phyloP scores from a whole-genome alignment of 306 rosid genomes.

The Sophora flavescens region DNA sequence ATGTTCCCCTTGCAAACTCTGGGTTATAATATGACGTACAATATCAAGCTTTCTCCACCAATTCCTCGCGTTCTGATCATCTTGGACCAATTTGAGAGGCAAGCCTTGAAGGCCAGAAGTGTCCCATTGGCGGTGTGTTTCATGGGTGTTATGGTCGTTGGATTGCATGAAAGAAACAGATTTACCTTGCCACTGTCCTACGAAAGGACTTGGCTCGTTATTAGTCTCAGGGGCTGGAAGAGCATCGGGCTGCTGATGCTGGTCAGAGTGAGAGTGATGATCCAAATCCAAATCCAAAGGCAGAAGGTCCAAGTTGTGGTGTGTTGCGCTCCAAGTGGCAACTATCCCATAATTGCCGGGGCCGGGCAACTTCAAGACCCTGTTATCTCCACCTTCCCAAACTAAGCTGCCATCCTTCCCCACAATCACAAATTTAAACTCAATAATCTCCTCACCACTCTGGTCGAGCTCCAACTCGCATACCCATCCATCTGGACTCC shows the following conservation, averaged over 20 bases:
- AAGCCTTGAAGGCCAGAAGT: conserved; percentile 78
- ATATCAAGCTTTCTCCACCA: conserved; percentile 98
- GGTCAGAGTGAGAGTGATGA: background rate
- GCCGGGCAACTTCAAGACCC: conserved; percentile 66
- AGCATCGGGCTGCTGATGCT: too few species aligned
- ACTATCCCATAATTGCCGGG: conserved; percentile 63
- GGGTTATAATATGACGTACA: conserved; percentile 70
- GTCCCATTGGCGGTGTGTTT: conserved; percentile 72
- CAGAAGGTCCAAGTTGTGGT: conserved; percentile 57
- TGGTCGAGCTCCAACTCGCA: conserved; percentile 61
- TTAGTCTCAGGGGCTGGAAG: too few species aligned
- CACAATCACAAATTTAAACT: conserved; percentile 72
- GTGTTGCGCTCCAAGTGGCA: conserved; percentile 72
- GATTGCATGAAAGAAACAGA: conserved; percentile 74
- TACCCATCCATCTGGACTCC: conserved; percentile 90
- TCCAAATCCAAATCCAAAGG: conserved; percentile 46
- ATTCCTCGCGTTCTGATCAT: conserved; percentile 84
- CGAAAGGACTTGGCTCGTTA: conserved; percentile 72
- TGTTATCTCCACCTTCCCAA: conserved; percentile 86
- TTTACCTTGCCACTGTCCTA: conserved; percentile 93
- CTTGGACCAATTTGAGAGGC: conserved; percentile 82
- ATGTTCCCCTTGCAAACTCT: conserved; percentile 58
- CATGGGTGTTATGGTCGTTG: conserved; percentile 64
- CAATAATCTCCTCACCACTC: conserved; percentile 51
- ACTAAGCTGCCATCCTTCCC: conserved; percentile 47